Base-by-base conservation (phyloP, 192 early-diverging fungal genomes). In the Podila verticillata region DNA sequence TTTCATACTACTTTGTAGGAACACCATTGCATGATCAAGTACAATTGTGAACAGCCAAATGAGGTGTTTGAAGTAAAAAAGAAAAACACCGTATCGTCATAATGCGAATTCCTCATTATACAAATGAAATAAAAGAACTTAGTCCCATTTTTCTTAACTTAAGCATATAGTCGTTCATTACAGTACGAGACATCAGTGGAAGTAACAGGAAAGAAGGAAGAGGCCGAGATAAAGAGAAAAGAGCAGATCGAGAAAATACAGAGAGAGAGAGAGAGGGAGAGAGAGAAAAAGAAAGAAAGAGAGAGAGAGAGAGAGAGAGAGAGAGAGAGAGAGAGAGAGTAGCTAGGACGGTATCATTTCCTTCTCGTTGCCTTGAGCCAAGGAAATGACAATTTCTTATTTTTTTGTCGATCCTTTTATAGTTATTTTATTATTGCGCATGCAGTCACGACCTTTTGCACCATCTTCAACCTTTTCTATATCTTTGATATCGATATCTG, bases 401-500 rank as follows among this genome's bases (percentile, higher is more conserved):
- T 54, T 26, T n/a, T 54, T 24, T n/a, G 8, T 54, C 22, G n/a
- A n/a, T 2, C 51, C 24, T 24, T 10, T 54, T 54, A 9, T 24
- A 8, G 20, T 1, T 54, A 26, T 24, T 24, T 19, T 51, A n/a
- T 54, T 54, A 54, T 54, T 54, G 20, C 51, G 10, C 24, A 54
- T 54, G 2, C 2, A n/a, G 9, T 19, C 24, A 54, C 22, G 9
- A 26, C 51, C 51, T 54, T 54, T 26, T 54, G 51, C n/a, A 54
- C 51, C 51, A 54, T 54, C 51, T 54, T 54, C n/a, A 51, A 54
- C 51, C 51, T 54, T 54, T 54, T 54, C 51, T 54, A 54, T 54
- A 54, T 54, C 51, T 54, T 54, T 54, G 5, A 7, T n/a, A 24
- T 54, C 6, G 24, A 54, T 54, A 24, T 54, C 51, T 54, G 7